Base-by-base conservation (phyloP, 2,329 filamentous ascomycete genomes). In the Diaporthe velutina region DNA sequence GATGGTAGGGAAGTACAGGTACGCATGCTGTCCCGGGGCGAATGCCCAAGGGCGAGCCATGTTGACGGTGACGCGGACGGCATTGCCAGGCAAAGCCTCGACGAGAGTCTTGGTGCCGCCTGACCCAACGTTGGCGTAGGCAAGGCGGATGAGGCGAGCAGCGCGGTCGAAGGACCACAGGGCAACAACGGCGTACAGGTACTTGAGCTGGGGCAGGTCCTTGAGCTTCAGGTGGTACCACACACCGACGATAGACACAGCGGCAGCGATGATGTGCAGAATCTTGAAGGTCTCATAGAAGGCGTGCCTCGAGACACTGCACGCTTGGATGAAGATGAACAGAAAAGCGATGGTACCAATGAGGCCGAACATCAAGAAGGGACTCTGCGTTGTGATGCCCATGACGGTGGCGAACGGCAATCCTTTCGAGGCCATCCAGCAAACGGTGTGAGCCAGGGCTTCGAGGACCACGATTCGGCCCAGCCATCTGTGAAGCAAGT, bases 231-330 rank as follows among this genome's bases (percentile, higher is more conserved):
- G 83, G 78, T 93, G 94, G 78, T 93, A 90, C 89, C 91, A 95
- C 8, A 95, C 83, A 15, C 90, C 92, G 54, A 89, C 87, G 73
- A 94, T 83, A 10, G 90, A 85, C 22, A 90, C 80, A 25, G 90
- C 87, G 45, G 91, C 93, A 33, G 91, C 87, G 5, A 87, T 79
- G 74, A 95, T 94, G 83, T 96, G 94, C 45, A 93, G 80, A 73
- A 93, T 85, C 82, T 95, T 91, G 88, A 96, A 96, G 2, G 88
- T 90, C 83, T 96, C 94, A 82, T 96, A 96, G 80, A 93, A 95
- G 22, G 94, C 93, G 81, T 96, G 94, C 73, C 94, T 90, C 38
- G 95, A 84, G 70, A 93, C 88, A 61, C 93, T 94, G 58, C 90
- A 89, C 0, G 94, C 93, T 79, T 95, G 93, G 73, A 95, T 84